These are phyloP conservation scores for Syzygium malaccense DNA, from an alignment of 441 rosid genomes.

Conservation along the genomic window DNA sequence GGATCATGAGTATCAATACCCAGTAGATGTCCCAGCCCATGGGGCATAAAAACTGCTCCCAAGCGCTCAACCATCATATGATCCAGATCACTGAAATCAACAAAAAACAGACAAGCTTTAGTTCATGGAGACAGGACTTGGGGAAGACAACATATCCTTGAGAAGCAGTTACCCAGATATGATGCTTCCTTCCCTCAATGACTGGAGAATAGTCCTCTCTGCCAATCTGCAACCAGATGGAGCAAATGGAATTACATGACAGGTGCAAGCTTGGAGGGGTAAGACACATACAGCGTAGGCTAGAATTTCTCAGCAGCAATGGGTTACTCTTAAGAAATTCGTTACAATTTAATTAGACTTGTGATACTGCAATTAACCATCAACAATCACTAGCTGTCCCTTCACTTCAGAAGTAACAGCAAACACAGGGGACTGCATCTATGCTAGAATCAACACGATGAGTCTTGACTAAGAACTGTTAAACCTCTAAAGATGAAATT, in stretches of 20 bases:
- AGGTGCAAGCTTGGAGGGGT: not conserved
- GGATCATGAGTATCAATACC: conserved; percentile 94
- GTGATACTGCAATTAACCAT: not conserved
- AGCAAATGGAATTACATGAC: not conserved
- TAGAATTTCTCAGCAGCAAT: not conserved
- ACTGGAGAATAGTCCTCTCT: conserved; percentile 69
- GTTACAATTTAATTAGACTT: not conserved
- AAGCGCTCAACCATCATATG: conserved; percentile 77
- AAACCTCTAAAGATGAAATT: not conserved
- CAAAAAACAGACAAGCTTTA: not conserved
- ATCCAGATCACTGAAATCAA: conserved; percentile 45
- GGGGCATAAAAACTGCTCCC: conserved; percentile 79
- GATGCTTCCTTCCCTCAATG: conserved; percentile 58
- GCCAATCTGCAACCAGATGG: conserved; percentile 55
- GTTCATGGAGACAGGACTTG: not conserved
- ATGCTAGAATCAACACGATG: not conserved
- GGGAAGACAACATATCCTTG: not conserved
- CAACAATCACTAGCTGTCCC: not conserved
- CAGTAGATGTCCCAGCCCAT: conserved; percentile 72
- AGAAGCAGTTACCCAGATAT: conserved; percentile 53
- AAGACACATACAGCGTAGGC: not conserved
- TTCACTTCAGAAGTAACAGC: not conserved
- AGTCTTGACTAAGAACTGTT: not conserved
- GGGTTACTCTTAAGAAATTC: not conserved
- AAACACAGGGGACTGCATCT: not conserved